Evolutionary conservation across 1,139 yeast genomes (phyloP).

Genomic region (Meyerozyma athensensis): DNA sequence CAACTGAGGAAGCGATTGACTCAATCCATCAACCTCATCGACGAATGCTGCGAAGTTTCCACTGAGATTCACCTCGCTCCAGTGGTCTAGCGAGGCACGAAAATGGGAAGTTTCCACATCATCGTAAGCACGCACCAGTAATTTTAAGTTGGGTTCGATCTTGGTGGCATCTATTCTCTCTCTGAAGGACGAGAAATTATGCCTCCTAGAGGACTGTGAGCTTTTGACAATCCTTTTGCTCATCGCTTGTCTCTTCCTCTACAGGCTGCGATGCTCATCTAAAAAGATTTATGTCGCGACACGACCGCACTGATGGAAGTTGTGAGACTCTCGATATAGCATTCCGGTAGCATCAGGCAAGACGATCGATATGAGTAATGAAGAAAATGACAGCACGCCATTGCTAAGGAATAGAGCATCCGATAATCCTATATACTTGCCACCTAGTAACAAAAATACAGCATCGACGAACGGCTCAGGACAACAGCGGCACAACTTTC

Average conservation of each 20-base stretch:
- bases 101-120: constrained; percentile 75
- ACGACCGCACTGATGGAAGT: not conserved
- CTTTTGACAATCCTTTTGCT: constrained; percentile 26
- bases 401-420: constrained; percentile 23
- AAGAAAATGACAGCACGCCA: not conserved
- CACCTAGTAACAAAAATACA: constrained; percentile 4
- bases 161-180: constrained; percentile 80
- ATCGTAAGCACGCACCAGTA: constrained; percentile 63
- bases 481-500: constrained; percentile 18
- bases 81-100: constrained; percentile 71
- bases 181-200: constrained; percentile 67
- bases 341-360: not conserved
- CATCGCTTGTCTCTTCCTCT: not conserved
- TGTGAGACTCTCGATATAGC: not conserved
- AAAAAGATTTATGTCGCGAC: constrained; percentile 1
- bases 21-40: constrained; percentile 47
- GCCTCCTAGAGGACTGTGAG: constrained; percentile 54
- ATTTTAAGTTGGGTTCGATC: constrained; percentile 74
- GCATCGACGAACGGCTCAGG: constrained; percentile 10
- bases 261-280: constrained; percentile 3
- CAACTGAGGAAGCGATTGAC: constrained; percentile 77
- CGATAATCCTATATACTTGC: constrained; percentile 14
- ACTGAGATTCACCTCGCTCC: constrained; percentile 85
- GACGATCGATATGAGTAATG: not conserved
- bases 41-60: constrained; percentile 64